Base-by-base conservation (phyloP, 768 basidiomycete genomes). In the Clavulina sp. region DNA sequence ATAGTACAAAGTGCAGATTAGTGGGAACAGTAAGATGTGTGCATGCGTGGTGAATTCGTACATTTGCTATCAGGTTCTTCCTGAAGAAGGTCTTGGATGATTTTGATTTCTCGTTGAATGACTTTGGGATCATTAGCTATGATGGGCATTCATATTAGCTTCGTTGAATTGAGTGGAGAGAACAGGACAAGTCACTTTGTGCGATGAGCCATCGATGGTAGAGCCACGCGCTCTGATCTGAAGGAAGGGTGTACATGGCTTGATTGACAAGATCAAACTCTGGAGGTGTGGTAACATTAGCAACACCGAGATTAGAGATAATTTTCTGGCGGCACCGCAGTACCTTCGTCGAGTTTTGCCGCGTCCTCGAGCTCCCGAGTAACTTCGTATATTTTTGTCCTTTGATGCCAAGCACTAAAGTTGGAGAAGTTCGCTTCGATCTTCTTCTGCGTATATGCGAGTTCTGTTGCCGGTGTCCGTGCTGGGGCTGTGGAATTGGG, bases 331-430 rank as follows among this genome's bases (percentile, higher is more conserved):
- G 36, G 18, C 19, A 36, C 16, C 16, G 18, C 9, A 33, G 48
- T 28, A 49, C 32, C 48, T 38, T 13, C 19, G 31, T 49, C 26
- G n/a, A 33, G 48, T 9, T 16, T 49, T 32, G 43, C 13, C 13
- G 43, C 16, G 26, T 46, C 43, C 13, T 13, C 26, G 9, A 46
- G 13, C 24, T 46, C 13, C 9, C 26, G 41, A 49, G 51, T 48
- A 3, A 33, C 71, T 0, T 71, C 61, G 28, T 85, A 69, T 5
- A 89, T 70, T 60, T 89, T 93, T 1, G 88, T 86, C 31, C 95
- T 78, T 58, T 95, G 91, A 64, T 99, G 95, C 95, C 95, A 99
- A 21, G 95, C 95, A 56, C 89, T 93, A 63, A 95, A 97, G 63
- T 99, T 97, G 31, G 88, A 93, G 62, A 97, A 91, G 60, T 87